These are phyloP conservation scores for Beauveria sp. DNA, from an alignment of 2,329 filamentous ascomycete genomes.

Conservation along the genomic window DNA sequence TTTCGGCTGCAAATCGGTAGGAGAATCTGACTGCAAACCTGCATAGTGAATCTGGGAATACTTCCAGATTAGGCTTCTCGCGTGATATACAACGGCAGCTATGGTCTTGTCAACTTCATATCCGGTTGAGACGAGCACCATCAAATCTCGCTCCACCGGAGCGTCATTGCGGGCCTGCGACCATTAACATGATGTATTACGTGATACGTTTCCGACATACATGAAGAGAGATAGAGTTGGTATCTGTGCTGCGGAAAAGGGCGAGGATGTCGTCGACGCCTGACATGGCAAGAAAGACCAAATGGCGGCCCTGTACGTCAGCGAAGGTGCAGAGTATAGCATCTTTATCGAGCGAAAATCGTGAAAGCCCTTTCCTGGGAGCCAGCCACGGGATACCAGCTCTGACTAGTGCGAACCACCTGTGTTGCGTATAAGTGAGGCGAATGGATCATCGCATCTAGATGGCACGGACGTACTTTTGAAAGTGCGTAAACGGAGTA, in stretches of 20 bases:
- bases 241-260: constrained; percentile 55
- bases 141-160: constrained; percentile 42
- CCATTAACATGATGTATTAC: constrained; percentile 10
- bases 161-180: constrained; percentile 59
- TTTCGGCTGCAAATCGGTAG: constrained; percentile 42
- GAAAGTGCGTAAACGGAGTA: constrained; percentile 47
- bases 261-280: constrained; percentile 64
- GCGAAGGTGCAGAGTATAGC: constrained; percentile 74
- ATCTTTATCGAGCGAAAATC: constrained; percentile 66
- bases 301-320: constrained; percentile 59
- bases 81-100: constrained; percentile 78
- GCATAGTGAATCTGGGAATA: constrained; percentile 31
- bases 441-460: background rate
- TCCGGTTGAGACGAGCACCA: constrained; percentile 63
- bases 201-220: constrained; percentile 33
- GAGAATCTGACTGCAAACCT: constrained; percentile 12
- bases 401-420: constrained; percentile 77
- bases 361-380: constrained; percentile 68
- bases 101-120: constrained; percentile 67
- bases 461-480: constrained; percentile 32
- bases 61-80: constrained; percentile 46
- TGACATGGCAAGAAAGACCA: constrained; percentile 73
- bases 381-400: constrained; percentile 79
- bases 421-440: constrained; percentile 19
- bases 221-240: constrained; percentile 61